phyloP scores from a whole-genome alignment of 768 basidiomycete species.

The Hirschioporus abietinus region DNA sequence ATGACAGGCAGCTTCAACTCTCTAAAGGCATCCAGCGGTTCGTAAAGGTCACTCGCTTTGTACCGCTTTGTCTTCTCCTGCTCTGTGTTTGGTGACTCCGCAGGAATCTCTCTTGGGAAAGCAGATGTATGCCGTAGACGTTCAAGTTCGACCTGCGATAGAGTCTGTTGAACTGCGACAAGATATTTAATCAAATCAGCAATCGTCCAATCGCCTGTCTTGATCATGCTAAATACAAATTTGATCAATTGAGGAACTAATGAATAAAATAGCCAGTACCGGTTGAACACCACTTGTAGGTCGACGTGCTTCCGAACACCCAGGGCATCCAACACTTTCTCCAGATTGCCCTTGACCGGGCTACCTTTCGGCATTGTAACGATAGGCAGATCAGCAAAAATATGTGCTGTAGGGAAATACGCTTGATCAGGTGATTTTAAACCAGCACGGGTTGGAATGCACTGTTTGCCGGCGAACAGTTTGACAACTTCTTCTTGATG shows the following conservation, averaged over 20 bases:
- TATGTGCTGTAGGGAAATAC: slow-evolving; percentile 80
- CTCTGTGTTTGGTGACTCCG: slow-evolving; percentile 8
- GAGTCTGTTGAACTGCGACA: slow-evolving; percentile 65
- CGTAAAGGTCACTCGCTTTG: slow-evolving; percentile 75
- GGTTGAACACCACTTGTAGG: slow-evolving; percentile 86
- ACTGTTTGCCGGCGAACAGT: slow-evolving; percentile 45
- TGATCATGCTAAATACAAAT: slow-evolving; percentile 59
- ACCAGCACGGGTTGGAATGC: slow-evolving; percentile 71
- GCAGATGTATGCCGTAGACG: slow-evolving; percentile 61
- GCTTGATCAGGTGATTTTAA: slow-evolving; percentile 65
- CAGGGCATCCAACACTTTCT: slow-evolving; percentile 63
- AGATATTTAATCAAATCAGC: slow-evolving; percentile 84
- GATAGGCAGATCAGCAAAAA: slow-evolving; percentile 87
- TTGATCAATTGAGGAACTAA: not conserved
- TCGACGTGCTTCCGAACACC: slow-evolving; percentile 92
- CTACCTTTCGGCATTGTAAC: slow-evolving; percentile 64
- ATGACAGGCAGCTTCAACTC: slow-evolving; percentile 74
- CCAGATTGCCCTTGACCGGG: slow-evolving; percentile 61
- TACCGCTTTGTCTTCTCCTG: slow-evolving; percentile 40
- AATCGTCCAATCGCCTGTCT: slow-evolving; percentile 86
- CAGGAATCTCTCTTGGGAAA: slow-evolving; percentile 55
- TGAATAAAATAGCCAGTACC: slow-evolving; percentile 36
- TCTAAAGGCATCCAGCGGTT: slow-evolving; percentile 70
- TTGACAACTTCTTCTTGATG: slow-evolving; percentile 44
- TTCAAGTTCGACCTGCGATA: slow-evolving; percentile 53